phyloP scores from a whole-genome alignment of 352 stramenopile species.

The Achlya hypogyna region DNA sequence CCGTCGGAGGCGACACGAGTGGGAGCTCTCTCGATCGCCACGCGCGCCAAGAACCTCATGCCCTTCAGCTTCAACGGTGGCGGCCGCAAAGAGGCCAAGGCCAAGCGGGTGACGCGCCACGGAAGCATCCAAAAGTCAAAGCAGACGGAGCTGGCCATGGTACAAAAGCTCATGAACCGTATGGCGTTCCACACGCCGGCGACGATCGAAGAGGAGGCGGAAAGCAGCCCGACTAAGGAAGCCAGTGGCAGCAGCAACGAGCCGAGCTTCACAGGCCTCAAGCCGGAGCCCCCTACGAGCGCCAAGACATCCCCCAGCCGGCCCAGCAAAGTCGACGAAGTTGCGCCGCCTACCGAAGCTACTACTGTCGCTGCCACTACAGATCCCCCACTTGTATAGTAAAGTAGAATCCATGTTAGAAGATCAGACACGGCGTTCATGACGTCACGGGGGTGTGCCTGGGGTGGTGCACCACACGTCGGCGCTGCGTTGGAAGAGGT shows the following conservation, averaged over 20 bases:
- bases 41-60: conserved; percentile 17
- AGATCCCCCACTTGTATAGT: neutral
- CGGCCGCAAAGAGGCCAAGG: conserved; percentile 7
- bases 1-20: neutral
- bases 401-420: neutral
- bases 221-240: neutral
- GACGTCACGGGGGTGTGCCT: neutral
- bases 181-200: neutral
- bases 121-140: conserved; percentile 11
- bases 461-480: neutral
- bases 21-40: neutral
- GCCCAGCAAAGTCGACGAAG: neutral
- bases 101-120: conserved; percentile 12
- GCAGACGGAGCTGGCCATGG: conserved; percentile 14
- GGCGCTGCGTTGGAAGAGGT: neutral
- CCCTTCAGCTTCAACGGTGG: conserved; percentile 16
- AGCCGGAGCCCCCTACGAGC: neutral
- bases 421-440: neutral
- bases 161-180: conserved; percentile 17
- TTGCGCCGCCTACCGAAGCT: neutral
- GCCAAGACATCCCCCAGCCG: neutral
- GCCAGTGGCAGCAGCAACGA: neutral
- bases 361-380: neutral
- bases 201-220: neutral
- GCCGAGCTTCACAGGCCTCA: neutral